Evolutionary conservation across 2,329 filamentous ascomycete genomes (phyloP), one percentile per base, ranked within the genome.

Genomic region (Cercospora nicotianae): DNA sequence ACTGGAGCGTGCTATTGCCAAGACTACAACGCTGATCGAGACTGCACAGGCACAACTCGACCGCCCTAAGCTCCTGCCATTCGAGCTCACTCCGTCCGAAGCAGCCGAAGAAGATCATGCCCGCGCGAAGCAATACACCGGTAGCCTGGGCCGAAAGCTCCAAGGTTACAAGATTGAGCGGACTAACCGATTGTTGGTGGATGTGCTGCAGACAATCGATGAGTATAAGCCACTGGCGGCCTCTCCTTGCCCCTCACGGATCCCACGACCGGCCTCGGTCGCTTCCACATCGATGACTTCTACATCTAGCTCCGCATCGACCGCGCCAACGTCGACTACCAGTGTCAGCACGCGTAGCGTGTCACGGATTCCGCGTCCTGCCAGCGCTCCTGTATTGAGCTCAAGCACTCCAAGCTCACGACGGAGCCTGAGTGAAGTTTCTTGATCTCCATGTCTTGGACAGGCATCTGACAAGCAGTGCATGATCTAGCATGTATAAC

Each of bases 1-100:
- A 20, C 36, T 62, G 23, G 70, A 72, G 45, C 36, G 61, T 9
- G 70, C 66, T 6, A 70, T 69, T 55, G 66, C 64, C n/a, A 67
- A 58, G 28, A 68, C 65, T 9, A 55, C 57, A 6, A 48, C 61
- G 23, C 36, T 48, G 26, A 26, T 51, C 6, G 26, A 51, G 12
- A 31, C 69, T 55, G 67, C 65, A 5, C 64, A 66, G 10, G 66
- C 59, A 6, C 67, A 69, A 39, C 63, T 73, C 16, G 57, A 60
- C 5, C 59, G 55, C 10, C 67, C 67, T 3, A 31, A 36, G 7
- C 30, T 62, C 7, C 64, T 58, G 7, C 67, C 63, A 12, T 23
- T 28, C 9, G 65, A 68, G 18, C 63, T 72, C 23, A 69, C 68
- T 3, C 30, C 48, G 3, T 16, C 58, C 8, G 70, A 73, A 57